Conservation (phyloP, 2,329 filamentous ascomycete genomes). For the Botrytis byssoidea region DNA sequence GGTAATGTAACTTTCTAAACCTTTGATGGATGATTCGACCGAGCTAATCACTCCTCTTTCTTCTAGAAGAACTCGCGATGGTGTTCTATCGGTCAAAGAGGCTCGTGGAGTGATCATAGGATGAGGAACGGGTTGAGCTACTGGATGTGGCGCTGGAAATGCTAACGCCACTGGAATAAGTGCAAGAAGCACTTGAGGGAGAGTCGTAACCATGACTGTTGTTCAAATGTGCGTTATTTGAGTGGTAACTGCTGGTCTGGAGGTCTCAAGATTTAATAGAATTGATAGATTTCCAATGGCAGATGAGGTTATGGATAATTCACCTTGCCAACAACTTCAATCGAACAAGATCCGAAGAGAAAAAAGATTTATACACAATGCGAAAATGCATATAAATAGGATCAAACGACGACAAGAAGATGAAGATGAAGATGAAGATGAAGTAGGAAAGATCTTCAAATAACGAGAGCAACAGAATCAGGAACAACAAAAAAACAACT, state of each 20-base stretch:
- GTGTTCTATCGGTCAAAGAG: slow-evolving; percentile 41
- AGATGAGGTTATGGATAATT: background rate
- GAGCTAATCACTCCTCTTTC: slow-evolving; percentile 47
- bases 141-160: slow-evolving; percentile 31
- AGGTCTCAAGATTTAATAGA: too few relatives aligned
- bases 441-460: background rate
- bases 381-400: background rate
- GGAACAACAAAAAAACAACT: background rate
- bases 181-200: slow-evolving; percentile 26
- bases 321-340: background rate
- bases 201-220: slow-evolving; percentile 2
- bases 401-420: background rate
- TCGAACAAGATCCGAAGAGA: background rate
- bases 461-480: background rate
- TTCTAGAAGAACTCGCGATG: slow-evolving; percentile 41
- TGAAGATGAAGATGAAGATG: background rate
- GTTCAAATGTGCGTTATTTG: background rate
- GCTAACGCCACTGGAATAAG: slow-evolving; percentile 32
- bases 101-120: slow-evolving; percentile 50
- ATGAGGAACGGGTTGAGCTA: slow-evolving; percentile 38
- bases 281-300: background rate
- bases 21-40: slow-evolving; percentile 40
- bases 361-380: background rate
- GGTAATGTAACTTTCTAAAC: slow-evolving; percentile 50
- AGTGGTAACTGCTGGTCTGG: background rate